These are phyloP conservation scores for Lobosporangium transversale DNA, from an alignment of 192 early-diverging fungal genomes.

Conservation along the genomic window DNA sequence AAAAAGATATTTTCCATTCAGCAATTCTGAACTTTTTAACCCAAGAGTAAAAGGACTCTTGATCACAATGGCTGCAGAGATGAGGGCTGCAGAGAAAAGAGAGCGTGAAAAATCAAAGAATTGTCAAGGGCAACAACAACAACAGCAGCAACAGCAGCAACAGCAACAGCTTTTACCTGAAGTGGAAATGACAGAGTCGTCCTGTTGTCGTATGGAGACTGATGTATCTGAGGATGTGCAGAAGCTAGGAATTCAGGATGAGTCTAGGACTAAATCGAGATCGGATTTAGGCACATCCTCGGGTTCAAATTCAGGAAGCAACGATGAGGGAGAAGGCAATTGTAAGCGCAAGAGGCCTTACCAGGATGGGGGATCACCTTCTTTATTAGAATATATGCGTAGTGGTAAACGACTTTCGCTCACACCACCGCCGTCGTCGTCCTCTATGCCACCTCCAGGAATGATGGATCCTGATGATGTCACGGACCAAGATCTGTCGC, in stretches of 20 bases:
- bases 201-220: conserved; percentile 10
- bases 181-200: neutral
- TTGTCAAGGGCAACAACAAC: too few relatives aligned
- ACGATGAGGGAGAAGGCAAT: conserved; percentile 2
- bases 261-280: too few relatives aligned
- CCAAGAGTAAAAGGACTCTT: conserved; percentile 42
- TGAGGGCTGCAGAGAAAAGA: conserved; percentile 14
- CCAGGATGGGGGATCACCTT: conserved; percentile 8
- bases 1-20: conserved; percentile 61
- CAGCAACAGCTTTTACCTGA: too few relatives aligned
- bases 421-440: conserved; percentile 21
- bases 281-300: neutral
- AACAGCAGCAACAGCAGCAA: too few relatives aligned
- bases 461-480: conserved; percentile 49
- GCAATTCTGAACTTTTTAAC: conserved; percentile 26
- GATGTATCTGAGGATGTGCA: conserved; percentile 2
- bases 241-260: neutral
- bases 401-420: conserved; percentile 36
- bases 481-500: conserved; percentile 36
- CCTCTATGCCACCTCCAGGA: conserved; percentile 32
- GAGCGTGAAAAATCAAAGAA: neutral
- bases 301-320: neutral
- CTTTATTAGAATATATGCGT: conserved; percentile 26
- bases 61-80: conserved; percentile 41
- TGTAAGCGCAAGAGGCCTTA: conserved; percentile 22